Percentiles rank a stretch among this genome's conserved stretches.
Conservation (phyloP, 495 filamentous ascomycete genomes). For the Monascus purpureus region DNA sequence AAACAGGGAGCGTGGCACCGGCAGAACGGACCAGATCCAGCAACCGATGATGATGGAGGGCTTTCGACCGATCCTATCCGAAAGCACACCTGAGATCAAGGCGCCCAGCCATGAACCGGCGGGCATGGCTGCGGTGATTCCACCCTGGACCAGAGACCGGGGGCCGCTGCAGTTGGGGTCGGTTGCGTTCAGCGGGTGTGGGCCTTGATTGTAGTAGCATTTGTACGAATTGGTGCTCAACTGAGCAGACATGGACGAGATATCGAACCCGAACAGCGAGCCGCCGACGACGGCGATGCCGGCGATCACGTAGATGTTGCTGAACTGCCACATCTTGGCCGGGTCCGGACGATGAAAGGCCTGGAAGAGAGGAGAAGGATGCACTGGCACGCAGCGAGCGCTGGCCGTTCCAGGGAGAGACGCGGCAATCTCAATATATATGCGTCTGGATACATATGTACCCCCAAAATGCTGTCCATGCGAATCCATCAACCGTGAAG, state of each 20-base stretch:
- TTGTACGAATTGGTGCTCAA: constrained; percentile 29
- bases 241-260: constrained; percentile 64
- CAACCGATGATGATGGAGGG: constrained; percentile 48
- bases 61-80: constrained; percentile 56
- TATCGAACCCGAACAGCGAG: constrained; percentile 72
- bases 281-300: constrained; percentile 67
- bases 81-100: constrained; percentile 48
- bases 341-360: too few species aligned
- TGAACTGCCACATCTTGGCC: too few species aligned
- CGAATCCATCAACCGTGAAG: too few species aligned
- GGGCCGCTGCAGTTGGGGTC: constrained; percentile 31
- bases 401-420: too few species aligned
- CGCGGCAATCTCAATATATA: too few species aligned
- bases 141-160: constrained; percentile 35
- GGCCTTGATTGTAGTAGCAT: constrained; percentile 49
- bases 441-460: too few species aligned
- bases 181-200: constrained; percentile 6
- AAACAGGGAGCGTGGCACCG: constrained; percentile 3
- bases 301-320: constrained; percentile 63
- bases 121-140: constrained; percentile 58
- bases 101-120: constrained; percentile 65
- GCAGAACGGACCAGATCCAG: constrained; percentile 56
- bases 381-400: too few species aligned
- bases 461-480: too few species aligned
- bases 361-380: too few species aligned